Evolutionary conservation across 192 early-diverging fungal species (phyloP), one percentile per base, ranked within the genome.

Genomic region (Entomortierella lignicola): DNA sequence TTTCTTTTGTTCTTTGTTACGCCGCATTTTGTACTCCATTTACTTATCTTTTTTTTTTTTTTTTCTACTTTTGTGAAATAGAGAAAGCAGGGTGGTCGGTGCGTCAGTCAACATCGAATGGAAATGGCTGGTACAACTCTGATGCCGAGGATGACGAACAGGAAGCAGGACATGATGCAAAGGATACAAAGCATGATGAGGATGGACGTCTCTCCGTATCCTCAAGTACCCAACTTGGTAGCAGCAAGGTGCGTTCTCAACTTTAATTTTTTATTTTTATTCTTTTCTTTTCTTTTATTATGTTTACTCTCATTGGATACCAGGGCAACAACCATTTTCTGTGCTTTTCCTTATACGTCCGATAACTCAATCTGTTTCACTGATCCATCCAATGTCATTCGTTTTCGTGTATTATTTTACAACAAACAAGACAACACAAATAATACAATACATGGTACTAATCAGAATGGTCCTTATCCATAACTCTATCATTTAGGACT

Each of bases 111-210:
- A 77, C 74, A 2, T 77, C 74, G 17, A 77, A 77, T 32, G 74
- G 66, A 5, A 77, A 77, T 52, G 74, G 74, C 41, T 77, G 74
- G 74, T 77, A 77, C 55, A 77, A 77, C 30, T 77, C 74, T 37
- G 74, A 77, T 42, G 74, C 47, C 5, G 74, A 77, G 30, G 74
- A 77, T 32, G 74, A 77, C 23, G 74, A 77, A 7, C 66, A 69
- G 15, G 74, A 77, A 23, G 44, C 63, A 18, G 73, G 60, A 10
- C 39, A 52, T 6, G 72, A 74, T 18, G 37, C 27, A 54, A 20
- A 61, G 31, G 50, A 69, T 0, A 50, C 18, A 30, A 50, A 60
- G 4, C 27, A 69, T 18, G 69, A 71, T n/a, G 67, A 69, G 2
- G 56, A 69, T 29, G 68, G 51, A 72, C 84, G 55, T 82, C 86